Evolutionary conservation across 352 stramenopile species (phyloP).

Genomic region (Phytophthora meadii): DNA sequence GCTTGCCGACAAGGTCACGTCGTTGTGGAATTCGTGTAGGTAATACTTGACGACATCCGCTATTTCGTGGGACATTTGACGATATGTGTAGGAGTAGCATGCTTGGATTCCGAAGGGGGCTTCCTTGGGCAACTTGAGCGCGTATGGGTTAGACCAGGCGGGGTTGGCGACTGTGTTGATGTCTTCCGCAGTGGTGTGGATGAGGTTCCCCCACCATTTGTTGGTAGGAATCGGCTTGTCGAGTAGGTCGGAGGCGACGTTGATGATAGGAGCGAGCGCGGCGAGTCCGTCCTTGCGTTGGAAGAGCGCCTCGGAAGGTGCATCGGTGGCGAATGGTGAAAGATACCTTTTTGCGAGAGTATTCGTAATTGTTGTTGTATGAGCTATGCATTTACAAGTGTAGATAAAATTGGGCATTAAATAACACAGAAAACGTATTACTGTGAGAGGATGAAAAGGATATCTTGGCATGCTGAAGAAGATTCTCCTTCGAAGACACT

Average conservation of each 20-base stretch:
- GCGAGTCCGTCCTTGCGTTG: conserved; percentile 45
- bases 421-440: too few species aligned
- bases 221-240: conserved; percentile 65
- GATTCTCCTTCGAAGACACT: too few species aligned
- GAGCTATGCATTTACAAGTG: too few species aligned
- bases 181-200: conserved; percentile 50
- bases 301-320: conserved; percentile 47
- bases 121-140: neutral
- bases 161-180: conserved; percentile 1
- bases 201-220: conserved; percentile 78
- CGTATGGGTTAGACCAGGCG: neutral
- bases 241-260: conserved; percentile 40
- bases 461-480: too few species aligned
- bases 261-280: conserved; percentile 54
- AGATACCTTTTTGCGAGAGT: conserved; percentile 10
- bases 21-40: neutral
- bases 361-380: neutral
- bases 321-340: conserved; percentile 39
- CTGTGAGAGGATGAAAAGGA: too few species aligned
- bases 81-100: conserved; percentile 1
- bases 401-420: too few species aligned
- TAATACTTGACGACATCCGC: neutral
- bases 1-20: neutral
- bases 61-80: neutral
- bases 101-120: neutral